Percentiles rank a stretch among this genome's conserved stretches.
Evolutionary conservation across 768 basidiomycete genomes (phyloP).

Genomic region (Inosperma sp.): DNA sequence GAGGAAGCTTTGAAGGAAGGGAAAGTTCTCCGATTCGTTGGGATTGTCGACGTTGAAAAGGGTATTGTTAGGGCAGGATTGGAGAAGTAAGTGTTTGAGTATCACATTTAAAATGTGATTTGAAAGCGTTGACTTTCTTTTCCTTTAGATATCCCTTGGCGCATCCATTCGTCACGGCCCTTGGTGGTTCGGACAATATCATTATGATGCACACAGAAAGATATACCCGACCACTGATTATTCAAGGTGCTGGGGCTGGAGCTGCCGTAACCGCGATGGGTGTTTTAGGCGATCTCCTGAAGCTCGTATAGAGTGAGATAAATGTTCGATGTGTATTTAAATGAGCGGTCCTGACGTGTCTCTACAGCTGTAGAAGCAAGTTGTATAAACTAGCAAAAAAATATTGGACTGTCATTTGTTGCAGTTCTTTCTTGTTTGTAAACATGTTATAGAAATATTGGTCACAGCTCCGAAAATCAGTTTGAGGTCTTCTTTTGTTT

Average conservation of each 20-base stretch:
- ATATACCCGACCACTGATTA: constrained; percentile 85
- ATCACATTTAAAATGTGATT: not conserved
- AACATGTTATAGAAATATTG: too few relatives aligned
- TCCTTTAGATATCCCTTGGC: constrained; percentile 69
- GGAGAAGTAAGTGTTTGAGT: constrained; percentile 61
- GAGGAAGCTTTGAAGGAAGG: constrained; percentile 71
- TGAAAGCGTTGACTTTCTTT: constrained; percentile 2
- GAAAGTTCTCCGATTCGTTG: constrained; percentile 90
- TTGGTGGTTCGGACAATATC: constrained; percentile 97
- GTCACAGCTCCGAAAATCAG: too few relatives aligned
- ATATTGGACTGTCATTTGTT: too few relatives aligned
- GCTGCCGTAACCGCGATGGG: constrained; percentile 99
- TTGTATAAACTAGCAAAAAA: too few relatives aligned
- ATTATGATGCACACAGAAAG: constrained; percentile 95
- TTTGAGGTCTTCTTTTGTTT: too few relatives aligned
- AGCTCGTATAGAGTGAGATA: constrained; percentile 34
- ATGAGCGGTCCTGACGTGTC: not conserved
- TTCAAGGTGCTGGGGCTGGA: constrained; percentile 97
- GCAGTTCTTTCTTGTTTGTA: too few relatives aligned
- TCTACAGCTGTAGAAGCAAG: too few relatives aligned
- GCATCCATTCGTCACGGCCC: constrained; percentile 93
- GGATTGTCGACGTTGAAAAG: constrained; percentile 78
- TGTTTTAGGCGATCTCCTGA: constrained; percentile 83
- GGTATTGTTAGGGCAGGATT: constrained; percentile 82
- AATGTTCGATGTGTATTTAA: constrained; percentile 7